phyloP scores from a whole-genome alignment of 441 rosid genomes.

The Populus hybrid region DNA sequence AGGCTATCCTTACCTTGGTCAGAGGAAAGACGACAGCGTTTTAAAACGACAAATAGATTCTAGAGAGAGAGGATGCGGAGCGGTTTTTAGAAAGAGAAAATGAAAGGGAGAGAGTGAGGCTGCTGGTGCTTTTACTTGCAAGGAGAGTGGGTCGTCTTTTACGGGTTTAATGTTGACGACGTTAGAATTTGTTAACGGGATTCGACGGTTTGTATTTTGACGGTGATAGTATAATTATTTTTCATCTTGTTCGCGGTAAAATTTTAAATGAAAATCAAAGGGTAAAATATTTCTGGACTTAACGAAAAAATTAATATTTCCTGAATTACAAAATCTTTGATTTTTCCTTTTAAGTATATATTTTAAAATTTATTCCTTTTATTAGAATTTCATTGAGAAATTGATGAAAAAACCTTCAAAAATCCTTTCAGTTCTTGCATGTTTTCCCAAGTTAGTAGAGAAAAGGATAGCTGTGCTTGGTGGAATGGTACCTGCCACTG shows the following conservation, averaged over 20 bases:
- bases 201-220: slow-evolving; percentile 21
- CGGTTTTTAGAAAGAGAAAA: slow-evolving; percentile 16
- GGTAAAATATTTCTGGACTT: no score
- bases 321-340: no score
- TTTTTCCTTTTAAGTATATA: no score
- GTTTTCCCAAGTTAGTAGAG: no score
- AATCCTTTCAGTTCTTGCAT: no score
- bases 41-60: neutral
- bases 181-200: slow-evolving; percentile 24
- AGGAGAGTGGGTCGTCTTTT: slow-evolving; percentile 44
- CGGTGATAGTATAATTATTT: slow-evolving; percentile 27
- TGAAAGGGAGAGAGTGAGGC: neutral
- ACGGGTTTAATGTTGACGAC: slow-evolving; percentile 45
- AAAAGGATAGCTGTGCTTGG: no score
- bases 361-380: no score
- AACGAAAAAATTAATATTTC: no score
- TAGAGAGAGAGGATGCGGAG: neutral
- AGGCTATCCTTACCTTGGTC: slow-evolving; percentile 9
- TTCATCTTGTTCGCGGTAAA: slow-evolving; percentile 17
- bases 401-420: no score
- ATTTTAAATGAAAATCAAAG: neutral
- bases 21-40: slow-evolving; percentile 15
- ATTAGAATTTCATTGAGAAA: no score
- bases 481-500: no score
- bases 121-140: slow-evolving; percentile 5